phyloP scores from a whole-genome alignment of 2,329 filamentous ascomycete genomes.

The Trichoderma hamatum region DNA sequence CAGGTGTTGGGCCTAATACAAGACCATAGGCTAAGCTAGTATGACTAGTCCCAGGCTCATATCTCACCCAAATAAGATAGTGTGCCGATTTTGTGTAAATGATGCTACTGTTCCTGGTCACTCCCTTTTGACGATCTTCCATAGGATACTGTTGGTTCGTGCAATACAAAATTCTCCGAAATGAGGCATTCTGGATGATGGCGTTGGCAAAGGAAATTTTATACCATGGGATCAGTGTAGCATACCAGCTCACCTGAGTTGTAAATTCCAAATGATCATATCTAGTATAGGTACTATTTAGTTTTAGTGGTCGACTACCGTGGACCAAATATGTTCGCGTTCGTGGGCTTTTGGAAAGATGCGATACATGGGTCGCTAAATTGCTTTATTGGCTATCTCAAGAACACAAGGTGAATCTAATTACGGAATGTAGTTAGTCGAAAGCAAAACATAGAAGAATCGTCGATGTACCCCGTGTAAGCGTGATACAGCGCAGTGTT shows the following conservation, averaged over 20 bases:
- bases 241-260: neutral
- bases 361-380: too few relatives aligned
- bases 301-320: neutral
- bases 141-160: neutral
- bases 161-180: neutral
- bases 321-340: neutral
- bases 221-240: neutral
- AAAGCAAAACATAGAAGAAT: neutral
- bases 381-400: neutral
- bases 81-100: neutral
- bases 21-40: neutral
- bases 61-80: neutral
- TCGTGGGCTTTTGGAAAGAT: neutral
- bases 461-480: neutral
- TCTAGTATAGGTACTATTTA: rapidly evolving
- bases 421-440: neutral
- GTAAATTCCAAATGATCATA: neutral
- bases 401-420: neutral
- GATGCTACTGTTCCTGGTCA: neutral
- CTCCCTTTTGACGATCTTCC: neutral
- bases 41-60: neutral
- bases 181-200: neutral
- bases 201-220: neutral
- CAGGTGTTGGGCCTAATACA: neutral
- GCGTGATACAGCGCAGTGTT: neutral